Evolutionary conservation across 495 filamentous ascomycete species (phyloP).

Genomic region (Sphaerosporella brunnea): DNA sequence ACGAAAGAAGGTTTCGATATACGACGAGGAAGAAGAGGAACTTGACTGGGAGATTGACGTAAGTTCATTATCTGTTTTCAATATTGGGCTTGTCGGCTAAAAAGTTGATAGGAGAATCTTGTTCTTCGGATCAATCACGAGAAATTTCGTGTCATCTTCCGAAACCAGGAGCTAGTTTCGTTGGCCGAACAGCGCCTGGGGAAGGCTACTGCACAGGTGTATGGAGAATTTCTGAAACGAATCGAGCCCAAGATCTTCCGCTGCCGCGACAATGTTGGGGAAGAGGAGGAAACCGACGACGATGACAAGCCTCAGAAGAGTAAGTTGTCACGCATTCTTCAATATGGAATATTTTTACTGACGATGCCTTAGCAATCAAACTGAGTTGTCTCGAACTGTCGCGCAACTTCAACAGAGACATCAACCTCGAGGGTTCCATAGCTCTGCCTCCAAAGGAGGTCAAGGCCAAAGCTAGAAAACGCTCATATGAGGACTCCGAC

Average conservation of each 20-base stretch:
- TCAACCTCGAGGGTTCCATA: constrained; percentile 26
- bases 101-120: constrained; percentile 32
- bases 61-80: constrained; percentile 11
- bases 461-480: constrained; percentile 28
- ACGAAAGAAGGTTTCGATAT: constrained; percentile 16
- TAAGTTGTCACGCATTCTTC: neutral
- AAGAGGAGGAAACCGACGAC: constrained; percentile 38
- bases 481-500: constrained; percentile 26
- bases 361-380: constrained; percentile 23
- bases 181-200: constrained; percentile 42
- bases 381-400: constrained; percentile 26
- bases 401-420: constrained; percentile 17
- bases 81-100: no score
- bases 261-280: constrained; percentile 43
- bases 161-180: constrained; percentile 54
- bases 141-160: constrained; percentile 62
- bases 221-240: constrained; percentile 47
- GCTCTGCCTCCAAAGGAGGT: constrained; percentile 25
- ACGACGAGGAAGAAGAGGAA: constrained; percentile 22
- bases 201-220: constrained; percentile 51
- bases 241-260: constrained; percentile 49
- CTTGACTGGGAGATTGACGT: constrained; percentile 28
- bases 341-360: no score
- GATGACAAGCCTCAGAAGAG: constrained; percentile 14
- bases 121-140: constrained; percentile 70